Percentiles rank a stretch among this genome's conserved stretches.
Conservation (phyloP, 2,329 filamentous ascomycete genomes). For the Alternaria incomplexa region DNA sequence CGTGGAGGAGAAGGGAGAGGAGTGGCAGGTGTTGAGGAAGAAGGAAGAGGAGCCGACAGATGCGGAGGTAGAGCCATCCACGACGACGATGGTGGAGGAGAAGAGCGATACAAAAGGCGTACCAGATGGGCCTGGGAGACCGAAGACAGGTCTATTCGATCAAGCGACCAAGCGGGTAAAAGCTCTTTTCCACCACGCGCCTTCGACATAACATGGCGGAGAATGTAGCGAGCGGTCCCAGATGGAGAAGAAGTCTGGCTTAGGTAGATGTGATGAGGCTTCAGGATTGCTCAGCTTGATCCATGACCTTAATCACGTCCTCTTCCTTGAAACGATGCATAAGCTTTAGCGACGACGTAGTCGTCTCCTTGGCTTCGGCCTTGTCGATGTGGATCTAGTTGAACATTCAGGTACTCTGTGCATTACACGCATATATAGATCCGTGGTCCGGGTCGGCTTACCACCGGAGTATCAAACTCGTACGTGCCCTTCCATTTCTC, state of each 20-base stretch:
- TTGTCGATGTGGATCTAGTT: slow-evolving; percentile 68
- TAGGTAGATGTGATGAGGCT: too few relatives aligned
- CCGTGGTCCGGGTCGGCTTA: slow-evolving; percentile 48
- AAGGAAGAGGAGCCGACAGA: not conserved
- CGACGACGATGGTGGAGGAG: not conserved
- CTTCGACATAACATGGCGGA: too few relatives aligned
- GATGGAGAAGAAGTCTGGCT: too few relatives aligned
- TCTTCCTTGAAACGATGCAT: slow-evolving; percentile 78
- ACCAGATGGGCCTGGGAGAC: not conserved
- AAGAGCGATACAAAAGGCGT: too few relatives aligned
- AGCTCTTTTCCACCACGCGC: not conserved
- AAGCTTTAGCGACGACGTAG: slow-evolving; percentile 68
- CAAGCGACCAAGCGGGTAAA: not conserved
- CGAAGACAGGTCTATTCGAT: not conserved
- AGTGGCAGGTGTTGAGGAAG: not conserved
- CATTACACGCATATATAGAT: not conserved
- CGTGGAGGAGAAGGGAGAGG: not conserved
- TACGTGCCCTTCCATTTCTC: slow-evolving; percentile 75
- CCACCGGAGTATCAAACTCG: slow-evolving; percentile 82
- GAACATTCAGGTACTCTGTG: slow-evolving; percentile 31
- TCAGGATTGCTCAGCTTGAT: slow-evolving; percentile 51
- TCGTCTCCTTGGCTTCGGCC: slow-evolving; percentile 54
- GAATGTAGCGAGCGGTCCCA: too few relatives aligned
- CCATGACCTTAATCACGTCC: slow-evolving; percentile 72
- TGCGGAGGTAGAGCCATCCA: not conserved